These are phyloP conservation scores for Odontarrhena argentea DNA, from an alignment of 345 rosid species.

Conservation along the genomic window DNA sequence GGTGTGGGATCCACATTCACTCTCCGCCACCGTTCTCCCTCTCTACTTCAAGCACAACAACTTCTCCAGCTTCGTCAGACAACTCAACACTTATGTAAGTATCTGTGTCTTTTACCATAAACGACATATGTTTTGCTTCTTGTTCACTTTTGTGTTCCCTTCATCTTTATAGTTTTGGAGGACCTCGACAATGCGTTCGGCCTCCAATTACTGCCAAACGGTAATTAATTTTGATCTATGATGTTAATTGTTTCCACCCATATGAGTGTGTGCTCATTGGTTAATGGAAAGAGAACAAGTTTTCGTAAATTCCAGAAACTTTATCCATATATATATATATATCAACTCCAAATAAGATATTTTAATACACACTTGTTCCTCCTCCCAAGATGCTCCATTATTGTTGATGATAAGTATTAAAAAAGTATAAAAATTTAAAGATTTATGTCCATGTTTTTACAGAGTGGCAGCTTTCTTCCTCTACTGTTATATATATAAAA, in stretches of 20 bases:
- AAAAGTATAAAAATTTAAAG: background rate
- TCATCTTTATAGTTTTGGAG: constrained; percentile 28
- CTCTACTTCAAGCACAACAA: constrained; percentile 88
- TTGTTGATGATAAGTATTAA: background rate
- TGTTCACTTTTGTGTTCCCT: constrained; percentile 9
- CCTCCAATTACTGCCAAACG: constrained; percentile 26
- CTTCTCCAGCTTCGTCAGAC: constrained; percentile 90
- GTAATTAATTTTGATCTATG: constrained; percentile 4
- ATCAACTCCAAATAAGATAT: constrained; percentile 15
- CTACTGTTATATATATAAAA: background rate
- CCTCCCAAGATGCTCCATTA: background rate
- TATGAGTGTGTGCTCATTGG: background rate
- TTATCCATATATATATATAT: constrained; percentile 1
- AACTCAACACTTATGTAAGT: constrained; percentile 88
- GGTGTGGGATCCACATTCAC: constrained; percentile 75
- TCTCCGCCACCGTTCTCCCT: constrained; percentile 69
- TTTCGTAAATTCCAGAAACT: constrained; percentile 14
- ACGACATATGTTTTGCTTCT: background rate
- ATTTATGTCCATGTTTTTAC: background rate
- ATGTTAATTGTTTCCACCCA: background rate
- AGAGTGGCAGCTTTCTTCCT: background rate
- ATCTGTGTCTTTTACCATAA: background rate
- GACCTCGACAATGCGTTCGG: constrained; percentile 17
- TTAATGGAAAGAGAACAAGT: background rate
- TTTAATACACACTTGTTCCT: constrained; percentile 3